Percentiles rank a stretch among this genome's conserved stretches.
Conservation (phyloP, 2,329 filamentous ascomycete genomes). For the Magnaporthiopsis poae region DNA sequence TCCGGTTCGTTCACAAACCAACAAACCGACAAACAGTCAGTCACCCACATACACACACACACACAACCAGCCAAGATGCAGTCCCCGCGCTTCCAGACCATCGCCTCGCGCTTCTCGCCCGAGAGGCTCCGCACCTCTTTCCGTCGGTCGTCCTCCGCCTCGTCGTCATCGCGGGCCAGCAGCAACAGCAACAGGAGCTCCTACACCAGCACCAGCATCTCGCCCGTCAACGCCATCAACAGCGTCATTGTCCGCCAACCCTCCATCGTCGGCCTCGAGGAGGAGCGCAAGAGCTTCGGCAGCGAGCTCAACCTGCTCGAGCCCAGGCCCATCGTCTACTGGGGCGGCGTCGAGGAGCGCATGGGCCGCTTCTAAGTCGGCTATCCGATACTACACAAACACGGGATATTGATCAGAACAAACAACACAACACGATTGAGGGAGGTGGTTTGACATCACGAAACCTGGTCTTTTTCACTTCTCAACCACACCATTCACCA, state of each 20-base stretch:
- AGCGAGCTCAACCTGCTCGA: conserved; percentile 48
- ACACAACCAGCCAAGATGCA: conserved; percentile 29
- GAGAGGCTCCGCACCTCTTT: conserved; percentile 38
- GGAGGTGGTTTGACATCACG: not conserved
- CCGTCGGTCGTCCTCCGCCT: conserved; percentile 40
- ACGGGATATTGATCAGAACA: too few species aligned
- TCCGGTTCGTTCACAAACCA: not conserved
- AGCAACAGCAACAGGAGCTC: conserved; percentile 32
- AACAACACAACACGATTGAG: not conserved
- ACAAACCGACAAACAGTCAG: not conserved
- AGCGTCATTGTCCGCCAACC: conserved; percentile 49
- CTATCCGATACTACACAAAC: not conserved
- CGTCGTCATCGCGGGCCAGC: conserved; percentile 25
- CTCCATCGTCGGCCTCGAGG: conserved; percentile 46
- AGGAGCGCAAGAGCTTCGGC: conserved; percentile 44
- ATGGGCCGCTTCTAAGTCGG: conserved; percentile 33
- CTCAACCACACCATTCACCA: not conserved
- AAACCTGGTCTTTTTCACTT: not conserved
- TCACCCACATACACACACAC: not conserved
- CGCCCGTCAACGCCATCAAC: conserved; percentile 44
- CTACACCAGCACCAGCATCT: conserved; percentile 34
- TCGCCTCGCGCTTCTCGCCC: conserved; percentile 42
- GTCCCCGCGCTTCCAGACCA: conserved; percentile 37
- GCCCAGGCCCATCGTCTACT: conserved; percentile 53
- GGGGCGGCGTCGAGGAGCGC: conserved; percentile 53